These are phyloP conservation scores for Crithidia thermophila DNA, from an alignment of 208 protist genomes.

Conservation along the genomic window DNA sequence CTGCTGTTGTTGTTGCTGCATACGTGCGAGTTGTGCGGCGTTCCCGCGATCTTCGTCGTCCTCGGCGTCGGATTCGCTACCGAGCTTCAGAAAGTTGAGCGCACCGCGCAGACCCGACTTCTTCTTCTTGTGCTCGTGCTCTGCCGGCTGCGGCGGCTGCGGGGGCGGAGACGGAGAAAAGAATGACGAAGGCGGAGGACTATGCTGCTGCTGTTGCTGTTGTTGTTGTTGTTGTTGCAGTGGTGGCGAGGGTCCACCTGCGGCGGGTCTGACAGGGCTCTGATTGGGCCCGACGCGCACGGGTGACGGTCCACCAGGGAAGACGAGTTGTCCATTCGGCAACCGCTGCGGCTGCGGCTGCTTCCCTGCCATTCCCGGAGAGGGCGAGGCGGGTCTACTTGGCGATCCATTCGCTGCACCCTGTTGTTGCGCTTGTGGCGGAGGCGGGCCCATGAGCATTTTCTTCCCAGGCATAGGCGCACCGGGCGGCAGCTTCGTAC, in stretches of 20 bases:
- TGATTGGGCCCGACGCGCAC: background rate
- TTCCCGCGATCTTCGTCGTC: background rate
- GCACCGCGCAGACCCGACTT: slow-evolving; percentile 10
- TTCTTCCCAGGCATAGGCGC: slow-evolving; percentile 2
- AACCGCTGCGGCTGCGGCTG: slow-evolving; percentile 4
- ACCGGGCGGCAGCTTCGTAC: slow-evolving; percentile 12
- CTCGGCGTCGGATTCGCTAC: background rate
- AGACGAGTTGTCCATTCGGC: background rate
- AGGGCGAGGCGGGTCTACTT: background rate
- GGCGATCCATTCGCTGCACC: background rate
- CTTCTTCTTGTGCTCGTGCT: background rate
- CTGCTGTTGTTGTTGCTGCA: slow-evolving; percentile 5
- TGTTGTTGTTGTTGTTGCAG: background rate
- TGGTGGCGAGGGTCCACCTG: background rate
- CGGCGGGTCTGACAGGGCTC: background rate
- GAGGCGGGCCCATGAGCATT: slow-evolving; percentile 13
- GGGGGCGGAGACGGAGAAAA: background rate
- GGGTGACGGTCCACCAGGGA: background rate
- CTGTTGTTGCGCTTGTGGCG: background rate
- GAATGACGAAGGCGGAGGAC: background rate
- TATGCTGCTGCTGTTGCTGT: slow-evolving; percentile 3
- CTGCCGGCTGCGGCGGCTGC: background rate
- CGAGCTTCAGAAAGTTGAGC: slow-evolving; percentile 13
- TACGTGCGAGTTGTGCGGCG: background rate
- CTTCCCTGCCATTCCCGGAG: background rate